Base-by-base conservation (phyloP, 177 flowering plant species). In the Telopea speciosissima region DNA sequence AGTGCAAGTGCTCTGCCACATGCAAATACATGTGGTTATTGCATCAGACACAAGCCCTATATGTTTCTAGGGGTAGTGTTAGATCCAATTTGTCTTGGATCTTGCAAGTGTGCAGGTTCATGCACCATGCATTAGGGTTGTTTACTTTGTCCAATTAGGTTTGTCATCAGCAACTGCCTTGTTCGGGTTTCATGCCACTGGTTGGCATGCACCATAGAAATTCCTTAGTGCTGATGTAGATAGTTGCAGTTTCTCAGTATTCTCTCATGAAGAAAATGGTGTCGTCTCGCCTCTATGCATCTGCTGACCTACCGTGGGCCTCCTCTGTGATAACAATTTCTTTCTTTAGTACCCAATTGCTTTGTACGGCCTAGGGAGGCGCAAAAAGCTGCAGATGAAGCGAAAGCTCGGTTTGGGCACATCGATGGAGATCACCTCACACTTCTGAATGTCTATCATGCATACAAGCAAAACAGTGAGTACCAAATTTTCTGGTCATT, bases 311-410 rank as follows among this genome's bases (percentile, higher is more conserved):
- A 71, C 91, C 87, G 81, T 90, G 94, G 93, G 86, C 93, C 87
- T 88, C 91, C 80, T 86, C 92, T 89, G 90, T 90, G 89, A 83
- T 87, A 86, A 80, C 83, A 82, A 81, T 85, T 83, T 89, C 81
- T 88, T 85, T 89, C 89, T 85, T 72, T 89, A 90, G 97, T 89
- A 86, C 93, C 96, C 87, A 90, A 90, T 84, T 90, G 95, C 92
- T 92, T 92, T 87, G 84, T 90, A 82, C 88, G 97, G 90, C 97
- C 97, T 85, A 89, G 89, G 85, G 97, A 89, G 81, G 92, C 94
- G 60, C 96, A 90, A 78, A 90, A 89, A 80, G 97, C 92, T 76
- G 96, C 94, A 21, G 97, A 92, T 77, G 96, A 89, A 86, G 97
- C 96, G 1, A 92, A 89, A 84, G 92, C 91, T 80, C 79, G 88